phyloP scores from a whole-genome alignment of 2,329 filamentous ascomycete species.

The Diaporthe sp. region DNA sequence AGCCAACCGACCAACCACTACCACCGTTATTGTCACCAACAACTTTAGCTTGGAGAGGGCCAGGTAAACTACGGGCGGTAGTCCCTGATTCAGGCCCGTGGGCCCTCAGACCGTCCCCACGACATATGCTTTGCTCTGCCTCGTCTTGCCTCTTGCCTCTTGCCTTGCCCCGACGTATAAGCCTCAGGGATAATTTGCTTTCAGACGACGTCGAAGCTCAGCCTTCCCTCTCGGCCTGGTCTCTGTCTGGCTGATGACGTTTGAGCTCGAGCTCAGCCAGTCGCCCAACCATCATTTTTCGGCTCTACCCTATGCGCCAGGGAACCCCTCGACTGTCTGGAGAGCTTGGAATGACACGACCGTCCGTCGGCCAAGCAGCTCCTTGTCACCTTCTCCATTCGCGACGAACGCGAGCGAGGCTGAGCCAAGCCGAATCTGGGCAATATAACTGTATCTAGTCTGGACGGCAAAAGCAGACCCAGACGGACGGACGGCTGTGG shows the following conservation, averaged over 20 bases:
- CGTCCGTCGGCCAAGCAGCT: not conserved
- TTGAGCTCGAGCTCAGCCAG: conserved; percentile 21
- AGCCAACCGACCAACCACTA: not conserved
- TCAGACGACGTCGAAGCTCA: conserved; percentile 18
- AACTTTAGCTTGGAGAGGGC: not conserved
- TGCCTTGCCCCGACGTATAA: conserved; percentile 19
- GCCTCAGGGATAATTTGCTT: conserved; percentile 18
- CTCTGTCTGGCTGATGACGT: conserved; percentile 24
- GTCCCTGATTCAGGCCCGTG: conserved; percentile 17
- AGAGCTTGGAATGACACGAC: conserved; percentile 11
- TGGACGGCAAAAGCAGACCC: not conserved
- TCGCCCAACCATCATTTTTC: conserved; percentile 25
- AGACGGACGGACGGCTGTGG: not conserved
- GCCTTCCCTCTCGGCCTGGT: conserved; percentile 15
- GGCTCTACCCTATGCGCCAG: conserved; percentile 1
- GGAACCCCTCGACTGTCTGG: conserved; percentile 17
- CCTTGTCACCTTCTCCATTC: conserved; percentile 8
- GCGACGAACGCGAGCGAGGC: conserved; percentile 17
- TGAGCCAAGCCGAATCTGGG: conserved; percentile 19
- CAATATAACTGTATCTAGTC: not conserved
- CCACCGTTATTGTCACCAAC: conserved; percentile 5
- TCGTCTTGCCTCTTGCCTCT: conserved; percentile 5
- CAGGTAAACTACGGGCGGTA: not conserved
- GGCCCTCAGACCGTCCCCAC: conserved; percentile 9
- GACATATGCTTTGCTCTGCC: conserved; percentile 22